Evolutionary conservation across 768 basidiomycete species (phyloP).

Genomic region (Erythrobasidium yunnanense): DNA sequence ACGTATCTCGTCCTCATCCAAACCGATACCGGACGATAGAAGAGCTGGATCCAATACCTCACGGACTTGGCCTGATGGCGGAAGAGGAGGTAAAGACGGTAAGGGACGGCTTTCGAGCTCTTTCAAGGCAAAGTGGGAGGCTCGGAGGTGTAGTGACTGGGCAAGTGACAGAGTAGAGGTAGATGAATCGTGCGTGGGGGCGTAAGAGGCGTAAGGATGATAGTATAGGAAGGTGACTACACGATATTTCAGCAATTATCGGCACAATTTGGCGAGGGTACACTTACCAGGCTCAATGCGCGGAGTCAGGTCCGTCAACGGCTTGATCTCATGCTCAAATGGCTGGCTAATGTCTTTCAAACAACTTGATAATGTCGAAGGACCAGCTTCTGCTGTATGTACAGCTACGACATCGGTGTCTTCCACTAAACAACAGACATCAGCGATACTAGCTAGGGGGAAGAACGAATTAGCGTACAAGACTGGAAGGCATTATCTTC

Average conservation of each 20-base stretch:
- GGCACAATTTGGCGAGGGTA: background rate
- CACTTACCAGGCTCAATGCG: constrained; percentile 13
- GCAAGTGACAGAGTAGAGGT: constrained; percentile 21
- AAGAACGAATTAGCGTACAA: background rate
- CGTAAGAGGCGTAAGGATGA: constrained; percentile 27
- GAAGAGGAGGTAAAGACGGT: background rate
- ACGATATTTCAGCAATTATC: background rate
- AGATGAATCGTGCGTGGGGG: constrained; percentile 31
- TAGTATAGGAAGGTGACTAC: constrained; percentile 27
- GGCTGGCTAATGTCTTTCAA: too few species aligned
- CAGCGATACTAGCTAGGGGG: background rate
- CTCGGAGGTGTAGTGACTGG: background rate
- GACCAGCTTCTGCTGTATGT: background rate
- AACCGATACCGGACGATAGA: background rate
- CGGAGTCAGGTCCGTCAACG: background rate
- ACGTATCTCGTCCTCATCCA: background rate
- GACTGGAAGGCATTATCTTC: background rate
- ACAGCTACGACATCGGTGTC: constrained; percentile 17
- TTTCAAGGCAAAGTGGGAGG: background rate
- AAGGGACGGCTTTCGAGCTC: constrained; percentile 43
- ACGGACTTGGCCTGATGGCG: background rate
- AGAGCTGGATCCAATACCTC: background rate
- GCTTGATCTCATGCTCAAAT: background rate
- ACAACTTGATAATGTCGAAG: too few species aligned
- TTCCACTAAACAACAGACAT: background rate